Evolutionary conservation across 306 rosid genomes (phyloP).

Genomic region (Dalbergia oliveri): DNA sequence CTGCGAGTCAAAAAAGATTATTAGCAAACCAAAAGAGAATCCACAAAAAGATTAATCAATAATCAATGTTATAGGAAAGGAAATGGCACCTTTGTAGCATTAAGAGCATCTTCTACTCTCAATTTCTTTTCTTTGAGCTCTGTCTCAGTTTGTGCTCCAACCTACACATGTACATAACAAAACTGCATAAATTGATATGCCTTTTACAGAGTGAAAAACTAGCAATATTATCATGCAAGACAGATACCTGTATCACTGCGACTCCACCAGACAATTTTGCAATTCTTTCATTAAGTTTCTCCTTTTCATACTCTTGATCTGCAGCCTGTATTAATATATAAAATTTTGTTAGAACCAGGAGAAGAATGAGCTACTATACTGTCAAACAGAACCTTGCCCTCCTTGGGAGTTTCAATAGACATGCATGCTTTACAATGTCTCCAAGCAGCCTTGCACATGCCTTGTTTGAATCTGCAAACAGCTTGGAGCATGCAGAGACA

Average conservation of each 20-base stretch:
- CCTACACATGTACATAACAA: constrained; percentile 55
- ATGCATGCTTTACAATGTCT: neutral
- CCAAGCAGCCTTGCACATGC: neutral
- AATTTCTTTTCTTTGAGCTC: constrained; percentile 98
- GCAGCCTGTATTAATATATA: constrained; percentile 65
- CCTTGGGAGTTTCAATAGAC: neutral
- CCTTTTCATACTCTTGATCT: constrained; percentile 95
- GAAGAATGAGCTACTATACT: neutral
- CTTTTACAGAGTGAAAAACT: neutral
- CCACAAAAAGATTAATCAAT: neutral
- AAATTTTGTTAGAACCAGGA: constrained; percentile 1
- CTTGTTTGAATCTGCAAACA: neutral
- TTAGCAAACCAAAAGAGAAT: constrained; percentile 18
- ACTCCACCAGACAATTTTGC: constrained; percentile 99
- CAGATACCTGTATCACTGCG: constrained; percentile 89
- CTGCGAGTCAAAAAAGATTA: constrained; percentile 52
- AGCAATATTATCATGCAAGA: neutral
- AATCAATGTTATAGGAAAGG: neutral
- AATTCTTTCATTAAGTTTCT: constrained; percentile 90
- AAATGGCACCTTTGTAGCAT: constrained; percentile 86
- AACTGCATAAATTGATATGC: neutral
- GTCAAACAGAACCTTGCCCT: neutral
- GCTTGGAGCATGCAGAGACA: neutral
- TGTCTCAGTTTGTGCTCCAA: constrained; percentile 99
- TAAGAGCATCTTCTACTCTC: constrained; percentile 99